Conservation (phyloP, 257 asterid genomes). For the Solanum clarkiae region DNA sequence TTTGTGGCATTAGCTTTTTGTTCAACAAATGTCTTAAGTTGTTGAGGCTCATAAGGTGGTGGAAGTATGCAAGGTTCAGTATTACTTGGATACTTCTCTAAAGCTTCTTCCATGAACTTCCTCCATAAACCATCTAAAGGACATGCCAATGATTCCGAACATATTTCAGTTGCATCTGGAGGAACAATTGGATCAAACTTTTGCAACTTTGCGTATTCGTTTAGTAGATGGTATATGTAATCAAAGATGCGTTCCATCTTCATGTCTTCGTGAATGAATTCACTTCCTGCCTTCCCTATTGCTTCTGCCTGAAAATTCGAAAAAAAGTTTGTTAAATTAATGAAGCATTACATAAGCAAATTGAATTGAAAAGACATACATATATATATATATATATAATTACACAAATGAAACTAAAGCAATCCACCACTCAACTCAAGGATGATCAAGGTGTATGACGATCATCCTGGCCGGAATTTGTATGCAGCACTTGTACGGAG, state of each 20-base stretch:
- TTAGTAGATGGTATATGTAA: not conserved
- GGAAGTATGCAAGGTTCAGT: not conserved
- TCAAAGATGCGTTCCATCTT: not conserved
- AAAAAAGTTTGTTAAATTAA: not conserved
- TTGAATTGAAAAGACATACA: not conserved
- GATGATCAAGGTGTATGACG: no score
- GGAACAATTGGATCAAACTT: constrained; percentile 1
- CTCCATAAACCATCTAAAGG: not conserved
- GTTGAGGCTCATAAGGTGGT: not conserved
- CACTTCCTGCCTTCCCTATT: not conserved
- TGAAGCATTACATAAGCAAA: not conserved
- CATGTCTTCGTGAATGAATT: not conserved
- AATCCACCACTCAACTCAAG: no score
- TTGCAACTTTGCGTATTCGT: constrained; percentile 1
- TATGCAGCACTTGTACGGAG: no score
- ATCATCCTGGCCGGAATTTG: no score
- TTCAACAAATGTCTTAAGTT: not conserved
- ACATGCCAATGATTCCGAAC: constrained; percentile 2
- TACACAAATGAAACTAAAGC: no score
- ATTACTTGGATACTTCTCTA: not conserved
- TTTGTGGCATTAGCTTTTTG: not conserved
- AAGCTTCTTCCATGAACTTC: not conserved
- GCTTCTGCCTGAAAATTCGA: not conserved
- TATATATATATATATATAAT: no score
- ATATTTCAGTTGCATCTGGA: not conserved